These are phyloP conservation scores for Dactylellina leptospora DNA, from an alignment of 2,329 filamentous ascomycete genomes.

Conservation along the genomic window DNA sequence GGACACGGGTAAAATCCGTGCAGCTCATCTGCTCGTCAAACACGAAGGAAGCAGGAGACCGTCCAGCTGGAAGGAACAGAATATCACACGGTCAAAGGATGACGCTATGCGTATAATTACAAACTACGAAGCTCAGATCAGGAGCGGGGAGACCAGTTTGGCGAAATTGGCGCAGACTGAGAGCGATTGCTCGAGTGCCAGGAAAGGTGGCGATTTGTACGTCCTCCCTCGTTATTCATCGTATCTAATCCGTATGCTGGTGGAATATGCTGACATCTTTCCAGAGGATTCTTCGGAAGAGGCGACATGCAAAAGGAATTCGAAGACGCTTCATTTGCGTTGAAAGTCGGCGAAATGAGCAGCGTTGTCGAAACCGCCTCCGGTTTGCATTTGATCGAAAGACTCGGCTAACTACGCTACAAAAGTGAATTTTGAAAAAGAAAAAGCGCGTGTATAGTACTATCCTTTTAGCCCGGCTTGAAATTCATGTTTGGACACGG, in stretches of 20 bases:
- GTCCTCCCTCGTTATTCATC: conserved; percentile 55
- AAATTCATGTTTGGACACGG: too few relatives aligned
- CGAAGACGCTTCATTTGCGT: conserved; percentile 91
- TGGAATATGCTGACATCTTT: neutral
- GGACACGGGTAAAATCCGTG: conserved; percentile 81
- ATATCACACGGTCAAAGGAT: conserved; percentile 87
- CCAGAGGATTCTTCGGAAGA: conserved; percentile 84
- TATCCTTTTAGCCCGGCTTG: neutral
- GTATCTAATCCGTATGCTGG: neutral
- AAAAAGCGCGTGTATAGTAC: neutral
- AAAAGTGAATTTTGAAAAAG: neutral
- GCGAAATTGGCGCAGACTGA: conserved; percentile 87
- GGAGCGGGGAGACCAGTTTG: conserved; percentile 72
- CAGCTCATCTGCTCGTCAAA: conserved; percentile 92
- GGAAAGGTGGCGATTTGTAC: conserved; percentile 88
- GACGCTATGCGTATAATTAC: conserved; percentile 82
- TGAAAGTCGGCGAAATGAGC: conserved; percentile 87
- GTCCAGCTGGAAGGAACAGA: conserved; percentile 85
- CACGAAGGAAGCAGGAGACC: conserved; percentile 87
- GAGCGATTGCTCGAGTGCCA: conserved; percentile 93
- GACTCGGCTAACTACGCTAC: neutral
- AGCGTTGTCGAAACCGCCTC: conserved; percentile 89
- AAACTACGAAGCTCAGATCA: conserved; percentile 78
- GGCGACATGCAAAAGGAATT: conserved; percentile 99
- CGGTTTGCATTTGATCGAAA: conserved; percentile 91